Evolutionary conservation across 192 early-diverging fungal species (phyloP).

Genomic region (Entomortierella parvispora): DNA sequence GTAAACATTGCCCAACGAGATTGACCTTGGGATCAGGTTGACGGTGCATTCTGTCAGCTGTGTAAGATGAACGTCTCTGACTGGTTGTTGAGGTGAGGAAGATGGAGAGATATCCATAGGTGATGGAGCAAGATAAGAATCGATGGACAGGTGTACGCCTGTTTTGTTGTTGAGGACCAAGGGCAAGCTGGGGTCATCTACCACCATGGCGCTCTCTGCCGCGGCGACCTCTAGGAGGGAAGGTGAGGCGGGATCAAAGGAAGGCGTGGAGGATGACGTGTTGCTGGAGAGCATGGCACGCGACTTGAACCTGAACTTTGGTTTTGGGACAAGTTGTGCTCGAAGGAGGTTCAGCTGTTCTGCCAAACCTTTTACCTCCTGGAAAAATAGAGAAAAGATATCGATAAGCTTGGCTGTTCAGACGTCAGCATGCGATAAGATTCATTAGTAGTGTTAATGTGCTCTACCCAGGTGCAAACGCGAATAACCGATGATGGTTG

Average conservation of each 20-base stretch:
- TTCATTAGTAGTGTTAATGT: not conserved
- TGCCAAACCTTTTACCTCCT: constrained; percentile 60
- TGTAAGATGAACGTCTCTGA: not conserved
- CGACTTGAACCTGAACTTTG: constrained; percentile 76
- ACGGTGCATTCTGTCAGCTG: constrained; percentile 71
- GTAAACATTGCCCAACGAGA: constrained; percentile 75
- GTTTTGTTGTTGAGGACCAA: constrained; percentile 42
- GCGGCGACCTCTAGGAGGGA: not conserved
- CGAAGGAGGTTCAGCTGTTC: constrained; percentile 39
- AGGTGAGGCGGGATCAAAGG: not conserved
- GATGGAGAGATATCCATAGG: constrained; percentile 26
- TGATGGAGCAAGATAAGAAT: too few relatives aligned
- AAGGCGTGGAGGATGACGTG: not conserved
- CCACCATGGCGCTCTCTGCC: not conserved
- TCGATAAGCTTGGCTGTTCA: too few relatives aligned
- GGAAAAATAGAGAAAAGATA: not conserved
- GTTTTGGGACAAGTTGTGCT: constrained; percentile 56
- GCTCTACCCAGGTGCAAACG: constrained; percentile 59
- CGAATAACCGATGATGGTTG: constrained; percentile 73
- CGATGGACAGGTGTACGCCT: constrained; percentile 19
- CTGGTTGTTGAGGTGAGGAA: not conserved
- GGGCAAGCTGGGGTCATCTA: constrained; percentile 5
- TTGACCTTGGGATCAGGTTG: constrained; percentile 58
- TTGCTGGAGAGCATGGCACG: constrained; percentile 26
- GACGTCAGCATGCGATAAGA: too few relatives aligned